Percentiles rank a stretch among this genome's conserved stretches.
Evolutionary conservation across 345 rosid genomes (phyloP).

Genomic region (Iberis pinnata): DNA sequence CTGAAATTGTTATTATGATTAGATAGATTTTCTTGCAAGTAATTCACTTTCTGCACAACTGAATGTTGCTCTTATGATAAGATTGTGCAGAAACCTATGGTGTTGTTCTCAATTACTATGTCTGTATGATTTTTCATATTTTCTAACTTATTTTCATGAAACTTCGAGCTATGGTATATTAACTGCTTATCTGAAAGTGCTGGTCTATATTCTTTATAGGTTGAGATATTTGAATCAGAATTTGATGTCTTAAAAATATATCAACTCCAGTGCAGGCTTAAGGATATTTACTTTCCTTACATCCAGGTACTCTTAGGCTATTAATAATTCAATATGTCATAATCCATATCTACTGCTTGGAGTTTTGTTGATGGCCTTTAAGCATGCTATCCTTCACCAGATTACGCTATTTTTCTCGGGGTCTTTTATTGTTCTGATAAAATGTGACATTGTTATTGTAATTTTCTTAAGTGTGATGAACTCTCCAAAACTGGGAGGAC

Average conservation of each 20-base stretch:
- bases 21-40: no score
- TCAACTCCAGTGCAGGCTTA: slow-evolving; percentile 54
- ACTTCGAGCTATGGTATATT: slow-evolving; percentile 1
- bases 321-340: background rate
- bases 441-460: slow-evolving; percentile 10
- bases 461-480: slow-evolving; percentile 45
- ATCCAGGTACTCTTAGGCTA: slow-evolving; percentile 45
- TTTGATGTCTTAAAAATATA: slow-evolving; percentile 22
- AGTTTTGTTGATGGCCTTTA: background rate
- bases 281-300: slow-evolving; percentile 81
- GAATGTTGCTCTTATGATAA: background rate
- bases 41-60: background rate
- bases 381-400: slow-evolving; percentile 1
- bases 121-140: background rate
- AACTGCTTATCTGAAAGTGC: slow-evolving; percentile 4
- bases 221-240: slow-evolving; percentile 44
- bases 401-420: no score
- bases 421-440: background rate
- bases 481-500: slow-evolving; percentile 43
- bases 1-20: background rate
- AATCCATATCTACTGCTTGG: background rate
- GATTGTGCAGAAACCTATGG: background rate
- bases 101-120: slow-evolving; percentile 2
- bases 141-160: background rate
- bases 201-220: slow-evolving; percentile 35